Conservation (phyloP, 257 asterid genomes). For the Gardenia jasminoides region DNA sequence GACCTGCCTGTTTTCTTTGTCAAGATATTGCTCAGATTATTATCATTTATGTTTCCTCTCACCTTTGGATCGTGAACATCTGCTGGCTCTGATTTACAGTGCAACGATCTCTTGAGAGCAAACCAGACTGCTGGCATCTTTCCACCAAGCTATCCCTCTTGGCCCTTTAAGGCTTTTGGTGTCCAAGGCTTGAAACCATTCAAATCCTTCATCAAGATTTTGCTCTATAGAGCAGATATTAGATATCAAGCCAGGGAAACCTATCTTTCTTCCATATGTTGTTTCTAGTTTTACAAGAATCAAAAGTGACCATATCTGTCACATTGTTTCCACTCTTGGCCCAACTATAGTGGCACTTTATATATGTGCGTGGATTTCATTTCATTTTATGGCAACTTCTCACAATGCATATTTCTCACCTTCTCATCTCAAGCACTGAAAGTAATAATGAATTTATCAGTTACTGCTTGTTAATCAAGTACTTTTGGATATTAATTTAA, state of each 20-base stretch:
- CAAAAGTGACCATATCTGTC: slow-evolving; percentile 20
- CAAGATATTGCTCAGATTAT: slow-evolving; percentile 34
- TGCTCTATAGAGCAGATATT: not conserved
- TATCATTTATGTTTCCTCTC: slow-evolving; percentile 15
- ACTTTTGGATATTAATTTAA: not conserved
- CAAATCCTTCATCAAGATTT: slow-evolving; percentile 5
- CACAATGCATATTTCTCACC: slow-evolving; percentile 19
- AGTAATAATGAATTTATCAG: slow-evolving; percentile 17
- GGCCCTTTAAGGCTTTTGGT: not conserved
- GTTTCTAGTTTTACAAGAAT: slow-evolving; percentile 26
- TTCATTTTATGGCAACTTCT: slow-evolving; percentile 26
- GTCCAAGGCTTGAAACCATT: slow-evolving; percentile 3
- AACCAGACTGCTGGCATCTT: slow-evolving; percentile 91
- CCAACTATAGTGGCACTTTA: slow-evolving; percentile 11
- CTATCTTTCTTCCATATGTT: slow-evolving; percentile 21
- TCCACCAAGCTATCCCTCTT: not conserved
- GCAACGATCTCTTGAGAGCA: slow-evolving; percentile 58
- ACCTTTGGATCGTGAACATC: slow-evolving; percentile 58
- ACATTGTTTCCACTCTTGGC: slow-evolving; percentile 23
- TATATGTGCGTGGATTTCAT: not conserved
- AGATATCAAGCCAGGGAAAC: slow-evolving; percentile 12
- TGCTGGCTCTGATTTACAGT: slow-evolving; percentile 54
- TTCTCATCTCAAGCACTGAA: slow-evolving; percentile 25
- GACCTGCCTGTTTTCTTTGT: slow-evolving; percentile 56
- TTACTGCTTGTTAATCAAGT: not conserved